Percentiles rank a stretch among this genome's conserved stretches.
Evolutionary conservation across 371 early-diverging fungal species (phyloP).

Genomic region (Mortierella sp.): DNA sequence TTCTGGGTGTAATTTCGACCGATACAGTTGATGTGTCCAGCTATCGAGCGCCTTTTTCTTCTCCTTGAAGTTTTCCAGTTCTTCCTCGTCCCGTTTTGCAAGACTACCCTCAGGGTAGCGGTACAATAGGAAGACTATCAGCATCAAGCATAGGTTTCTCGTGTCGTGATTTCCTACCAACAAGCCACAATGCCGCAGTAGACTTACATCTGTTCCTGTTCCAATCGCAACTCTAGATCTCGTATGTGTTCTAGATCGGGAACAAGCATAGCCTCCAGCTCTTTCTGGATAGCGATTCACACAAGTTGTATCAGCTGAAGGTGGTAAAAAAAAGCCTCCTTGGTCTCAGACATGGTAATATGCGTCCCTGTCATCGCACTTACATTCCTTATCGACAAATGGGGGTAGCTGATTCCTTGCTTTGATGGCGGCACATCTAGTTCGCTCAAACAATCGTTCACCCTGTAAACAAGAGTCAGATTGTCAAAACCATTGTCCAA

Average conservation of each 20-base stretch:
- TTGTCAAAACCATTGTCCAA: not conserved
- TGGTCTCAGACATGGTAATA: too few relatives aligned
- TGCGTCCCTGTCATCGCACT: not conserved
- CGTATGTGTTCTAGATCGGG: slow-evolving; percentile 51
- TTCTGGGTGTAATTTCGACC: slow-evolving; percentile 31
- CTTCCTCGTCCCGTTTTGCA: slow-evolving; percentile 22
- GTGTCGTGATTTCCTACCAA: too few relatives aligned
- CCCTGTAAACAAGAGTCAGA: too few relatives aligned
- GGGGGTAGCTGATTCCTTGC: slow-evolving; percentile 21
- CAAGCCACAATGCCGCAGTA: not conserved
- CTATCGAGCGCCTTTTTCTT: slow-evolving; percentile 30
- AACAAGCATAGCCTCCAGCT: slow-evolving; percentile 42
- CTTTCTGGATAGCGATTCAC: slow-evolving; percentile 18
- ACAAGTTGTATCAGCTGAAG: too few relatives aligned
- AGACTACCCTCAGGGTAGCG: slow-evolving; percentile 13
- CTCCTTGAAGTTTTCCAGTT: slow-evolving; percentile 23
- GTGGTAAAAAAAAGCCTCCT: not conserved
- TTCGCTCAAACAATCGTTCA: slow-evolving; percentile 45
- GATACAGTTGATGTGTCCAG: slow-evolving; percentile 24
- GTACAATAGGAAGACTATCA: not conserved
- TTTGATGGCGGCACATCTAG: slow-evolving; percentile 33
- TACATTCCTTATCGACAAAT: slow-evolving; percentile 35
- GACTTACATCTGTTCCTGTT: slow-evolving; percentile 41
- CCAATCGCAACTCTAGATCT: slow-evolving; percentile 43
- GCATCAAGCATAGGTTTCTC: too few relatives aligned